These are phyloP conservation scores for Scedosporium dehoogii DNA, from an alignment of 2,329 filamentous ascomycete genomes.

Conservation along the genomic window DNA sequence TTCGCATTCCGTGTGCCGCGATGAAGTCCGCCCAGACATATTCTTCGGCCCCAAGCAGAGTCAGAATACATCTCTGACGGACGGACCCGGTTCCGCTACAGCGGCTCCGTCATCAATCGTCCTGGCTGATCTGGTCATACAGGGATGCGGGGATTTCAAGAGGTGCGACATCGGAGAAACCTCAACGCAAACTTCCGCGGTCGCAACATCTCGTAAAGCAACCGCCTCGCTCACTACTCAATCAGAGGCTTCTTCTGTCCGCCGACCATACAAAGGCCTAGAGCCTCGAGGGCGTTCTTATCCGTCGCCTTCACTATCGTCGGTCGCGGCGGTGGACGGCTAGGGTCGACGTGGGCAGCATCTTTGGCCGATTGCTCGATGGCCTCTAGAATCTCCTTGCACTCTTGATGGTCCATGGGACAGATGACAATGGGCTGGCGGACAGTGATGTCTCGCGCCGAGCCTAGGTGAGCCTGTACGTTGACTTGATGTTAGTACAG, in stretches of 20 bases:
- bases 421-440: constrained; percentile 94
- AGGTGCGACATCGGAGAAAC: background rate
- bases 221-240: constrained; percentile 30
- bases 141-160: background rate
- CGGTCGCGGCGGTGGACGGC: constrained; percentile 79
- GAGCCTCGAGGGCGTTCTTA: constrained; percentile 48
- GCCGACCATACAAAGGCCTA: constrained; percentile 53
- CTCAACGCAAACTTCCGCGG: background rate
- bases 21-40: no score
- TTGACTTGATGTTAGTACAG: no score
- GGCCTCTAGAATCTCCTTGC: constrained; percentile 97
- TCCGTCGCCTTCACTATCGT: constrained; percentile 75
- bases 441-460: constrained; percentile 77
- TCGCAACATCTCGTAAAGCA: background rate
- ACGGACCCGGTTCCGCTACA: no score
- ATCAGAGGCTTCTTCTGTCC: constrained; percentile 58
- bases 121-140: background rate
- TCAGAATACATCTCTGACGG: no score
- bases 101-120: no score
- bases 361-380: constrained; percentile 95
- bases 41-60: no score
- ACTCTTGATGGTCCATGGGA: constrained; percentile 86
- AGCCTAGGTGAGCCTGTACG: constrained; percentile 71
- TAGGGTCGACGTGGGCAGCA: constrained; percentile 74
- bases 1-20: no score